Evolutionary conservation across 257 asterid genomes (phyloP).

Genomic region (Solanum etuberosum): DNA sequence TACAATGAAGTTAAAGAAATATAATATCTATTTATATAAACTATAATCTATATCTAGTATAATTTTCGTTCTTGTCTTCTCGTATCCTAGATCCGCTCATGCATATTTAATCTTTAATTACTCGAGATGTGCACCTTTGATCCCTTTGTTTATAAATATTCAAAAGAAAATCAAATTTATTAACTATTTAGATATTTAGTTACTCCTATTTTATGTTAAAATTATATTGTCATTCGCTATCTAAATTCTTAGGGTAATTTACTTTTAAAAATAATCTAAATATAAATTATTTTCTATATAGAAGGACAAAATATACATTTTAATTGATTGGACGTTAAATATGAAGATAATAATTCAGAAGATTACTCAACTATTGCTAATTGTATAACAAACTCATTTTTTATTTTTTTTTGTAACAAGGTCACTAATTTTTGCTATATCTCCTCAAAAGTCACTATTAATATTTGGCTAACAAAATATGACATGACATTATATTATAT

Average conservation of each 20-base stretch:
- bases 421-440: no score
- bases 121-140: background rate
- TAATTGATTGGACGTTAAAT: no score
- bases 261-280: background rate
- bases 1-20: background rate
- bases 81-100: no score
- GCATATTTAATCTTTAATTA: no score
- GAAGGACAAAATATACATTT: background rate
- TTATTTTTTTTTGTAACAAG: background rate
- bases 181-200: no score
- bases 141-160: background rate
- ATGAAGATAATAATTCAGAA: no score
- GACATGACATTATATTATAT: background rate
- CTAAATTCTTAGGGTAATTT: background rate
- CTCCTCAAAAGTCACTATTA: no score
- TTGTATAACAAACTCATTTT: background rate
- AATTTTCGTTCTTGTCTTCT: background rate
- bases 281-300: no score
- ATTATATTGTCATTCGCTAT: background rate
- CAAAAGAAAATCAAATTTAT: background rate
- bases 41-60: no score
- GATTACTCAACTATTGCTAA: no score
- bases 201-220: background rate
- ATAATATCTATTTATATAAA: no score
- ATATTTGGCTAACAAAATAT: background rate